Base-by-base conservation (phyloP, 202 grass and related monocot genomes). In the Zizania palustris region DNA sequence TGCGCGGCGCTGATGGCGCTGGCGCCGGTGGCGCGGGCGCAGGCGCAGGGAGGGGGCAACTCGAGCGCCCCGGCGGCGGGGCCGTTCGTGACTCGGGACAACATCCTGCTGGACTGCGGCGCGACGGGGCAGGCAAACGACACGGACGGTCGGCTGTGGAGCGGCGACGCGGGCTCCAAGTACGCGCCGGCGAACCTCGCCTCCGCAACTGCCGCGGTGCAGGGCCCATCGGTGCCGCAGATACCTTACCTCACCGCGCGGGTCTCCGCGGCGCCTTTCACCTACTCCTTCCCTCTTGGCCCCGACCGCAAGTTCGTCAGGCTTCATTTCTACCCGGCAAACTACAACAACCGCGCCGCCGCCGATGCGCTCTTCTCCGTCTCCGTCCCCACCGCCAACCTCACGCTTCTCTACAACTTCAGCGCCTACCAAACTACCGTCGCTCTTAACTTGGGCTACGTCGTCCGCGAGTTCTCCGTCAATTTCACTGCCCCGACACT, bases 281-380 rank as follows among this genome's bases (percentile, higher is more conserved):
- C 88, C 62, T 93, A 93, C 81, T 90, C 91, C 64, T 90, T 93
- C 81, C 91, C 91, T n/a, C 82, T 90, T 10, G 91, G 82, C 59
- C 15, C 88, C 0, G 91, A 88, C 11, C 91, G 84, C n/a, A 93
- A 93, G 85, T 93, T 90, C 69, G 51, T 93, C 64, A 44, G 91
- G 13, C 91, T 93, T 11, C 91, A 93, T 83, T 90, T 93, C 85
- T 93, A 86, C 78, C 81, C 91, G 39, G 80, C 88, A 18, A 90
- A 88, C 76, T 93, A 90, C 78, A 63, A 82, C 74, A 46, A 11
- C 36, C 84, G 10, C 43, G 45, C 77, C 78, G 78, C 91, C 64
- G 68, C 88, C 69, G 92, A 91, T 45, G 92, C 80, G 0, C 57
- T 86, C 70, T 94, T 94, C 83, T 94, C 92, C 41, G 91, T 94